Evolutionary conservation across 371 early-diverging fungal species (phyloP).

Genomic region (Nematocida ironsii): DNA sequence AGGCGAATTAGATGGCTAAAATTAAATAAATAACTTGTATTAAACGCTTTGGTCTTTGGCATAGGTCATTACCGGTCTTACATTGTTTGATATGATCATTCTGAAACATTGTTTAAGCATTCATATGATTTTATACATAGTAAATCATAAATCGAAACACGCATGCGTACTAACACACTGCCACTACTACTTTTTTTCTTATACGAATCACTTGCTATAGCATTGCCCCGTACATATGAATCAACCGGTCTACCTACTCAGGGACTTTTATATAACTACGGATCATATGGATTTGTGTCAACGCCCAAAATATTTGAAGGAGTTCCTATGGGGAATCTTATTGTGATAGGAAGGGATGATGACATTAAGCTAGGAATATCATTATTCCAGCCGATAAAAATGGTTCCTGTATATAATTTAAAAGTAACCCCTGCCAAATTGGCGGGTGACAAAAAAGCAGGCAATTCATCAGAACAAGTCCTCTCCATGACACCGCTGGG

Average conservation of each 20-base stretch:
- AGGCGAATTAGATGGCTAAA: too few relatives aligned
- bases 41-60: background rate
- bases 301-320: background rate
- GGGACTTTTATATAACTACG: conserved; percentile 15
- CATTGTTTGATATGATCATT: background rate
- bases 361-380: background rate
- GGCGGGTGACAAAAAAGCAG: background rate
- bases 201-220: background rate
- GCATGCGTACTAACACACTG: background rate
- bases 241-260: background rate
- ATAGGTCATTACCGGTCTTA: background rate
- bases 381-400: background rate
- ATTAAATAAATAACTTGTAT: background rate
- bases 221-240: background rate
- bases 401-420: background rate
- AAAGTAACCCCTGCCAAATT: background rate
- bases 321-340: background rate
- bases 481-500: background rate
- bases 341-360: background rate
- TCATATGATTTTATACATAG: conserved; percentile 14
- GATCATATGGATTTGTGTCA: conserved; percentile 21
- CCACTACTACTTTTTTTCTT: background rate
- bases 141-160: background rate
- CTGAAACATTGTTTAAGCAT: background rate
- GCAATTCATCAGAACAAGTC: background rate